phyloP scores from a whole-genome alignment of 306 rosid genomes.

The Cercis canadensis region DNA sequence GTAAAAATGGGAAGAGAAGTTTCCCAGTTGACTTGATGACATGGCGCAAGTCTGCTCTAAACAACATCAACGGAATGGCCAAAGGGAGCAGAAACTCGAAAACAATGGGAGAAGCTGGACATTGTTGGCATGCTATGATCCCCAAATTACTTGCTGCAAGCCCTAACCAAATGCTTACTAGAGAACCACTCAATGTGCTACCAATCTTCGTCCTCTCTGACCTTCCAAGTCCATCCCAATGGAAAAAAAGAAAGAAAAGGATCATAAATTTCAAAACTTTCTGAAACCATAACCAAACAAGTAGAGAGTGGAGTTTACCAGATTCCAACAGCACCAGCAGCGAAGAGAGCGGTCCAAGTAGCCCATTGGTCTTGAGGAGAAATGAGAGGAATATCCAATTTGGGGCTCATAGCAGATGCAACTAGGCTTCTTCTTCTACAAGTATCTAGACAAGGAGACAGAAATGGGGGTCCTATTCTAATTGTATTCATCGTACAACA shows the following conservation, averaged over 20 bases:
- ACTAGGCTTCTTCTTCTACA: no score
- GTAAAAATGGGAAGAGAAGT: constrained; percentile 48
- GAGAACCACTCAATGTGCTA: constrained; percentile 56
- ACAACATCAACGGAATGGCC: constrained; percentile 51
- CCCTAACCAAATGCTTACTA: constrained; percentile 62
- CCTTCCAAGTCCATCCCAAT: constrained; percentile 31
- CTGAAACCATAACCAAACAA: neutral
- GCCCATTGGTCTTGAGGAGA: constrained; percentile 58
- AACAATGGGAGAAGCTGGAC: constrained; percentile 48
- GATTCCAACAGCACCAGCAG: constrained; percentile 51
- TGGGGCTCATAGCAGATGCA: constrained; percentile 22
- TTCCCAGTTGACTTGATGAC: constrained; percentile 51
- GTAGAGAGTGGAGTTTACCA: constrained; percentile 40
- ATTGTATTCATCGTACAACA: no score
- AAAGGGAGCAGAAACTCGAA: constrained; percentile 57
- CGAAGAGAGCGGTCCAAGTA: constrained; percentile 50
- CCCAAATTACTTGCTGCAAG: constrained; percentile 54
- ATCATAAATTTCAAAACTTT: no score
- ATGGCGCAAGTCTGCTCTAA: constrained; percentile 50
- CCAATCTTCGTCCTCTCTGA: constrained; percentile 65
- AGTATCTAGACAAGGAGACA: no score
- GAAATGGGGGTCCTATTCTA: no score
- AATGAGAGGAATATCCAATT: constrained; percentile 41
- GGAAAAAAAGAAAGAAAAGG: no score
- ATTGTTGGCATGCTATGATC: constrained; percentile 50